A percentile compares a stretch with the other conserved stretches of the same genome.
Evolutionary conservation across 2,329 filamentous ascomycete genomes (phyloP).

Genomic region (Capronia epimyces): DNA sequence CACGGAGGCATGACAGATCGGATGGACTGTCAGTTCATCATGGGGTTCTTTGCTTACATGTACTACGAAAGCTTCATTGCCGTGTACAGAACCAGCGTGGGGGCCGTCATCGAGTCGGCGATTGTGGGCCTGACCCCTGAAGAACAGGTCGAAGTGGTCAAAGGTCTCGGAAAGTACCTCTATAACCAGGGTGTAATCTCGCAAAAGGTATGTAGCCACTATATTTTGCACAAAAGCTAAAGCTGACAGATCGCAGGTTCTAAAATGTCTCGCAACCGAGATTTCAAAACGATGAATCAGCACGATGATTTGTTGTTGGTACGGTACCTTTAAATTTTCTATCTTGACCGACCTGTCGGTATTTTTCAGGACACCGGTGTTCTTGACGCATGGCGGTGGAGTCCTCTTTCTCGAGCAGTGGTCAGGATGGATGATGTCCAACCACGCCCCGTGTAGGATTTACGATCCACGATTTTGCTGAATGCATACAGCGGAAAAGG

Average conservation of each 20-base stretch:
- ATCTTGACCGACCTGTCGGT: background rate
- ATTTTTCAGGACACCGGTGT: background rate
- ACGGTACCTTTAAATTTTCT: constrained; percentile 8
- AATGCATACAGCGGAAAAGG: background rate
- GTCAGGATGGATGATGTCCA: background rate
- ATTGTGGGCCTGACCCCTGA: constrained; percentile 83
- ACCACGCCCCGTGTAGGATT: background rate
- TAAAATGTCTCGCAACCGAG: constrained; percentile 16
- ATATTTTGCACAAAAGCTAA: background rate
- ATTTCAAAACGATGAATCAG: constrained; percentile 17
- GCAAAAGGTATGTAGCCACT: constrained; percentile 43
- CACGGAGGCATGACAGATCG: constrained; percentile 97
- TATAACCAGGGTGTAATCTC: constrained; percentile 58
- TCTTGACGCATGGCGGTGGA: constrained; percentile 20
- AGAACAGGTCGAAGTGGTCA: constrained; percentile 77
- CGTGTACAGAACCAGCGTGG: constrained; percentile 75
- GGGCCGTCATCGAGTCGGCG: constrained; percentile 80
- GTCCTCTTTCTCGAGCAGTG: constrained; percentile 3
- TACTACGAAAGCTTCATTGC: constrained; percentile 98
- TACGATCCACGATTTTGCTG: background rate
- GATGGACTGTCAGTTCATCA: constrained; percentile 99
- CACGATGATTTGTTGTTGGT: background rate
- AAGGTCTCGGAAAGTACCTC: constrained; percentile 57
- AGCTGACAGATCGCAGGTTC: constrained; percentile 20
- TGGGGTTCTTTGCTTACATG: constrained; percentile 97